Evolutionary conservation across 2,329 filamentous ascomycete species (phyloP).

Genomic region (Coniella vitis): DNA sequence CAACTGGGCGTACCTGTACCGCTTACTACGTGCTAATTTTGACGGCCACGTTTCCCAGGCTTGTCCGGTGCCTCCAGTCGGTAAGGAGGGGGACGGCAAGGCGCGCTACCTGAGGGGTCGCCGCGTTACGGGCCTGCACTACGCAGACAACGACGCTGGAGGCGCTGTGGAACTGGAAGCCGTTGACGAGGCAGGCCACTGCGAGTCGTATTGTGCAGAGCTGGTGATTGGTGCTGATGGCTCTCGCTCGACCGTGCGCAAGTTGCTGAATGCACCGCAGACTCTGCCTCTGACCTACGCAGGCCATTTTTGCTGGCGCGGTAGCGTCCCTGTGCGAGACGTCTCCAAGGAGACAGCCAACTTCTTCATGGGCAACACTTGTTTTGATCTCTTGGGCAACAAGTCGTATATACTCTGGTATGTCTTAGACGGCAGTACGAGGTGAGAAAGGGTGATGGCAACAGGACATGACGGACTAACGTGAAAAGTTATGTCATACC

Average conservation of each 20-base stretch:
- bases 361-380: slow-evolving; percentile 17
- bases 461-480: no score
- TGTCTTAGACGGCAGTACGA: no score
- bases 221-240: slow-evolving; percentile 27
- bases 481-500: slow-evolving; percentile 37
- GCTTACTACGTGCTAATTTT: slow-evolving; percentile 32
- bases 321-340: slow-evolving; percentile 19
- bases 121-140: slow-evolving; percentile 18
- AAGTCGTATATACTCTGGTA: slow-evolving; percentile 21
- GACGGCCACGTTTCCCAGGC: slow-evolving; percentile 26
- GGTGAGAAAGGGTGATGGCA: no score
- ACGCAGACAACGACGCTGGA: no score
- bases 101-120: slow-evolving; percentile 20
- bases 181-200: slow-evolving; percentile 19
- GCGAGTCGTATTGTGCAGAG: slow-evolving; percentile 28
- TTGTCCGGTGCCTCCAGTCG: slow-evolving; percentile 18
- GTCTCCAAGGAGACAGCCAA: slow-evolving; percentile 18
- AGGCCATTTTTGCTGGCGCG: slow-evolving; percentile 25
- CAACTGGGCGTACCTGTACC: slow-evolving; percentile 34
- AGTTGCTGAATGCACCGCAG: slow-evolving; percentile 18
- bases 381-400: slow-evolving; percentile 13
- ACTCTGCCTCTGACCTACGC: slow-evolving; percentile 18
- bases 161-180: slow-evolving; percentile 17
- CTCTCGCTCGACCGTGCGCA: slow-evolving; percentile 24
- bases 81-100: slow-evolving; percentile 17